Evolutionary conservation across 805 yeast genomes (phyloP), one percentile per base, ranked within the genome.

Genomic region (Candida awuae): DNA sequence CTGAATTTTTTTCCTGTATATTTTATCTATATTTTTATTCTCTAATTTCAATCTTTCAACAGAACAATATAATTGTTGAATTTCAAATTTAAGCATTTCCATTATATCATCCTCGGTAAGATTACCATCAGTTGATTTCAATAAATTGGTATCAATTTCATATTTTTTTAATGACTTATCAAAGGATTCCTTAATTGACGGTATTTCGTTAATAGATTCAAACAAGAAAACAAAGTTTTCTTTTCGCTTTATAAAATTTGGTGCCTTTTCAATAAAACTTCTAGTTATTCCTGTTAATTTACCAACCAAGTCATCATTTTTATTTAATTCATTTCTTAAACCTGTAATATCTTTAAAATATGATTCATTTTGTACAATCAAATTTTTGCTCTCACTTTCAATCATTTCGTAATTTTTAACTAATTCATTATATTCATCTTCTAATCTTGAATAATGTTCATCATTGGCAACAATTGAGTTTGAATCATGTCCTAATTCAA

Each of bases 71-170:
- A 61, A 43, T 8, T 30, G 23, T 33, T 45, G 48, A 4, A 60
- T 55, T 39, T 61, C 64, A n/a, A 48, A 46, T 29, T 61, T 49
- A 31, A 54, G 51, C 22, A 58, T 18, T 12, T 51, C 50, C 30
- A 56, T 46, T 27, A 59, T 30, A 16, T 58, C 54, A 23, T 55
- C 56, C 36, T 55, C 53, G 2, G 58, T 44, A 15, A 41, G 36
- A 20, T 53, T 47, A 20, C 46, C 45, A 3, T 51, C 53, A 13
- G 26, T 35, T 35, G 41, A 15, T 20, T 27, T 30, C 18, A 13
- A 12, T n/a, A n/a, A n/a, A n/a, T n/a, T n/a, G n/a, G n/a, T n/a
- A n/a, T n/a, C n/a, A 13, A 14, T 18, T 13, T 35, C 23, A 33
- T 31, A 46, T 14, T 25, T 31, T 18, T 23, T 19, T 3, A 48